Percentiles rank a stretch among this genome's conserved stretches.
Conservation (phyloP, 768 basidiomycete species). For the Serendipita sp. region DNA sequence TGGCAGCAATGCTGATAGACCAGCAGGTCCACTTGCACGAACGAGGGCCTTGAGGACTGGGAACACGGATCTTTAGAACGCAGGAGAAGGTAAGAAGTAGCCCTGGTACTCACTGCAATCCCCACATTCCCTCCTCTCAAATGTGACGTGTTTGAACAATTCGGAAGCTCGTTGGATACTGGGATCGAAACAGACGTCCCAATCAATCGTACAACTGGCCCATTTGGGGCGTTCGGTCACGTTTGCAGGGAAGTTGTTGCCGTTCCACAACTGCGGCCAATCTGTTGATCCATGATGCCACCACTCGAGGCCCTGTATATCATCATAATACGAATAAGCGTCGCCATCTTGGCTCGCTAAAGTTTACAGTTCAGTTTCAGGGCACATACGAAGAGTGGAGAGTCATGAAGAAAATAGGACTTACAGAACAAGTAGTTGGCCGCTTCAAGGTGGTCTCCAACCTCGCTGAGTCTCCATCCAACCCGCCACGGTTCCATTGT, state of each 20-base stretch:
- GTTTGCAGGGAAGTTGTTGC: background rate
- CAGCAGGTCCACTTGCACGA: conserved; percentile 18
- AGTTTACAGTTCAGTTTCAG: background rate
- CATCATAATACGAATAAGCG: background rate
- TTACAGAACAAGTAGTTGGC: background rate
- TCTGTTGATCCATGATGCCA: background rate
- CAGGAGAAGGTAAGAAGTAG: background rate
- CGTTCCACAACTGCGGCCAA: background rate
- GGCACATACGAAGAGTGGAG: background rate
- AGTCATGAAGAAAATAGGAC: background rate
- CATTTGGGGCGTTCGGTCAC: background rate
- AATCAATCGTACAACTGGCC: background rate
- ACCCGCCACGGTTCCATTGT: conserved; percentile 2
- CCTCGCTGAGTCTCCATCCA: background rate
- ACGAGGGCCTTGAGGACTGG: conserved; percentile 20
- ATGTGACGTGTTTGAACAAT: conserved; percentile 22
- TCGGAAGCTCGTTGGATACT: conserved; percentile 14
- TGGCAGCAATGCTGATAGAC: conserved; percentile 24
- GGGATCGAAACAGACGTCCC: conserved; percentile 14
- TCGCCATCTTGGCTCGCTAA: conserved; percentile 1
- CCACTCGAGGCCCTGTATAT: background rate
- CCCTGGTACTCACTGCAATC: conserved; percentile 17
- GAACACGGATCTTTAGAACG: background rate
- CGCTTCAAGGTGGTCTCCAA: background rate
- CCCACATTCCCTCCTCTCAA: conserved; percentile 20